A percentile compares a stretch with the other conserved stretches of the same genome.
Conservation (phyloP, 768 basidiomycete genomes). For the Hygrophorus russula region DNA sequence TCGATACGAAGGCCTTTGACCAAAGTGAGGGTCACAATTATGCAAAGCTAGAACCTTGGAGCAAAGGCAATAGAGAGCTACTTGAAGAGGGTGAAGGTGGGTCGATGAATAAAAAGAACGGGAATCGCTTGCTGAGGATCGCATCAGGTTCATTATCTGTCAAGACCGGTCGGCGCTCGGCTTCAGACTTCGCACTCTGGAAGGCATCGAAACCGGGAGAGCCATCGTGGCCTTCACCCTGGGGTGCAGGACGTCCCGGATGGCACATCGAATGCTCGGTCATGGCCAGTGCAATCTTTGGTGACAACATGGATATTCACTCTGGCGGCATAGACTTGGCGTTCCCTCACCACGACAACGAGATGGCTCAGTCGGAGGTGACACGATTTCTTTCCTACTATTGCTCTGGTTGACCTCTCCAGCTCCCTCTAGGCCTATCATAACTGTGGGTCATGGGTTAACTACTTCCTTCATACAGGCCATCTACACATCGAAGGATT, state of each 20-base stretch:
- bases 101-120: slow-evolving; percentile 4
- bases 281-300: slow-evolving; percentile 89
- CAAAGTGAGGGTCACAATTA: slow-evolving; percentile 64
- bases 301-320: slow-evolving; percentile 92
- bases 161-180: slow-evolving; percentile 58
- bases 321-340: slow-evolving; percentile 94
- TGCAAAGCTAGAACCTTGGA: slow-evolving; percentile 93
- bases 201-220: slow-evolving; percentile 95
- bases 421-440: slow-evolving; percentile 67
- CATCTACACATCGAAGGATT: slow-evolving; percentile 97
- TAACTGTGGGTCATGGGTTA: slow-evolving; percentile 88
- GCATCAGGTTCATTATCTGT: slow-evolving; percentile 26
- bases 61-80: slow-evolving; percentile 83
- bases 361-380: slow-evolving; percentile 95
- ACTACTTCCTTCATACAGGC: slow-evolving; percentile 97
- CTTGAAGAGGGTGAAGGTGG: slow-evolving; percentile 89
- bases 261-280: slow-evolving; percentile 99
- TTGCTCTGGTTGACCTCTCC: neutral
- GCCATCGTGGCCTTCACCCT: slow-evolving; percentile 92
- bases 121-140: neutral
- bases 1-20: slow-evolving; percentile 80
- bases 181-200: slow-evolving; percentile 95
- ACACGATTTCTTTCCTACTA: slow-evolving; percentile 9
- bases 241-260: slow-evolving; percentile 92
- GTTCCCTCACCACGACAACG: slow-evolving; percentile 99